Percentiles rank a stretch among this genome's conserved stretches.
phyloP scores from a whole-genome alignment of 2,329 filamentous ascomycete species.

The Penicillium capsulatum region DNA sequence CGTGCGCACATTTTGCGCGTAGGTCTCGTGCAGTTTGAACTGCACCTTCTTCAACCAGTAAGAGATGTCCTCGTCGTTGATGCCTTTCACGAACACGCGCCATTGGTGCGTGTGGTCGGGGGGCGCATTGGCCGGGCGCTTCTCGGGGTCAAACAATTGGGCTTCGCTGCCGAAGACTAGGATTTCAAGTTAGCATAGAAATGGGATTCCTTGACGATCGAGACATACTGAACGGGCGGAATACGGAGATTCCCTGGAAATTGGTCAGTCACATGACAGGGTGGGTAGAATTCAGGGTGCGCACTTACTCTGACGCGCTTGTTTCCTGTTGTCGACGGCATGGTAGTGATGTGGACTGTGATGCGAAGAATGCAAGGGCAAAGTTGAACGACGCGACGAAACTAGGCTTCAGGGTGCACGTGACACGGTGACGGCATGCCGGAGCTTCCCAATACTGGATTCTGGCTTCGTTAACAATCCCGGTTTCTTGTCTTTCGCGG shows the following conservation, averaged over 20 bases:
- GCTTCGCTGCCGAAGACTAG: conserved; percentile 78
- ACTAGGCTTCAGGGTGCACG: conserved; percentile 16
- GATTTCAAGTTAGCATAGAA: conserved; percentile 3
- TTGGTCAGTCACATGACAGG: conserved; percentile 19
- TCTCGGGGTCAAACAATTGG: conserved; percentile 68
- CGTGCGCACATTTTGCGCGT: conserved; percentile 82
- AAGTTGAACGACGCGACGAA: conserved; percentile 1
- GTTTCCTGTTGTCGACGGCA: conserved; percentile 53
- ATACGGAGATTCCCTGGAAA: conserved; percentile 43
- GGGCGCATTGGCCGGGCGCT: conserved; percentile 70
- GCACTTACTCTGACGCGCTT: conserved; percentile 50
- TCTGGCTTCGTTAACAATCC: too few species aligned
- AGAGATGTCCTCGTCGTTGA: conserved; percentile 84
- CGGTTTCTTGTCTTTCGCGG: too few species aligned
- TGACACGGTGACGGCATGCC: conserved; percentile 23
- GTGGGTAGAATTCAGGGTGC: neutral
- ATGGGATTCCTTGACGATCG: neutral
- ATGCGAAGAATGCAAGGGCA: neutral
- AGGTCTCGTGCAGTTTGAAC: conserved; percentile 97
- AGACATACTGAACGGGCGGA: conserved; percentile 45
- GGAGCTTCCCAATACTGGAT: conserved; percentile 15
- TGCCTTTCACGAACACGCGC: conserved; percentile 87
- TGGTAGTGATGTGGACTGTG: conserved; percentile 20
- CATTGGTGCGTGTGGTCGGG: conserved; percentile 95
- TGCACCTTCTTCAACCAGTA: conserved; percentile 97